Evolutionary conservation across 2,329 filamentous ascomycete species (phyloP).

Genomic region (Fusarium begoniae): DNA sequence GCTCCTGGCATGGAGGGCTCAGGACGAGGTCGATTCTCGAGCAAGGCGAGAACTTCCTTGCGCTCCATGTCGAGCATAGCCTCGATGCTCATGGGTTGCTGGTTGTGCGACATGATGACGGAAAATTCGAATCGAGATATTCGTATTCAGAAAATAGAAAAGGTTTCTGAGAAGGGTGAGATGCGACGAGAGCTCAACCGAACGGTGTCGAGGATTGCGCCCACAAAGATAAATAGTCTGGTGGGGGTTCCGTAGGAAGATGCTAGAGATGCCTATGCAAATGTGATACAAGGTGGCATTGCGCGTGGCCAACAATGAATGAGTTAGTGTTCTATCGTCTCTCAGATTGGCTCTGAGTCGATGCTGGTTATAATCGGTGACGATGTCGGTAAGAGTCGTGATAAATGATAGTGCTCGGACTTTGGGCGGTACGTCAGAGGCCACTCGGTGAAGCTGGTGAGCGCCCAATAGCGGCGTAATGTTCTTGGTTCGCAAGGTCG

Average conservation of each 20-base stretch:
- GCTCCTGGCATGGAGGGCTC: slow-evolving; percentile 45
- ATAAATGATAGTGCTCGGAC: slow-evolving; percentile 16
- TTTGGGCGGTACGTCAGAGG: slow-evolving; percentile 28
- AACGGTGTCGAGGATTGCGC: slow-evolving; percentile 5
- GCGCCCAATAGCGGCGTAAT: slow-evolving; percentile 11
- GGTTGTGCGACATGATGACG: slow-evolving; percentile 47
- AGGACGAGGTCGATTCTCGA: slow-evolving; percentile 61
- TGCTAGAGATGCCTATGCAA: slow-evolving; percentile 9
- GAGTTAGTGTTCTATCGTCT: background rate
- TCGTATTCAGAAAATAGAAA: background rate
- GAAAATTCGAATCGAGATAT: background rate
- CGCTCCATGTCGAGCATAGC: slow-evolving; percentile 81
- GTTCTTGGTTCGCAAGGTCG: slow-evolving; percentile 9
- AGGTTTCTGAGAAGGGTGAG: background rate
- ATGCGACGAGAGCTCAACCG: background rate
- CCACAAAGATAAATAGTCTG: slow-evolving; percentile 14
- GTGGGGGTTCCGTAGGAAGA: slow-evolving; percentile 10
- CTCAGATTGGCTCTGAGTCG: slow-evolving; percentile 4
- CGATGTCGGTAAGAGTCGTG: background rate
- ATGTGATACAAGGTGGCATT: slow-evolving; percentile 29
- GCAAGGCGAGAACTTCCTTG: slow-evolving; percentile 74
- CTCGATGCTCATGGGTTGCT: slow-evolving; percentile 75
- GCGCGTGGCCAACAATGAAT: slow-evolving; percentile 6
- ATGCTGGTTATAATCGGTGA: background rate
- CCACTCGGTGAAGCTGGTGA: slow-evolving; percentile 30